Evolutionary conservation across 768 basidiomycete species (phyloP), one percentile per base, ranked within the genome.

Genomic region (Leccinum barrowsii): DNA sequence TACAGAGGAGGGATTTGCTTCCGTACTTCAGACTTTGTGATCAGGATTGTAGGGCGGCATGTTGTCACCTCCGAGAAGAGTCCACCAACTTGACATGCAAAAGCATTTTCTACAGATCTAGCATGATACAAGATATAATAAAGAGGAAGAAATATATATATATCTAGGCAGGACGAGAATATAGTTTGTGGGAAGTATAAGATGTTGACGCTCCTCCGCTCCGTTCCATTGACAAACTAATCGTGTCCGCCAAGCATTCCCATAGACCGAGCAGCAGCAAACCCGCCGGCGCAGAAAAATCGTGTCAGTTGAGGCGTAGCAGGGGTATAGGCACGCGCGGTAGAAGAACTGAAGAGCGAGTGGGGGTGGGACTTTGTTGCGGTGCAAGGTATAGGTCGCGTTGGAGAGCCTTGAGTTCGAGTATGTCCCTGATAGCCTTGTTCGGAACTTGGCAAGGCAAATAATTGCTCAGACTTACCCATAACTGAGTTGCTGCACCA

Each of bases 401-500:
- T 59, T 85, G 85, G 46, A 89, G 84, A 62, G 84, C 84, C 64
- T 86, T 86, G 46, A 88, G 79, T 67, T 89, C 87, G 21, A 88
- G 80, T 19, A 86, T 65, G 62, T 87, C 85, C 63, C 85, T 86
- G 63, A 21, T 15, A 44, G 50, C 34, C 26, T 53, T 47, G 40
- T 37, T 58, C 24, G 54, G 62, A 47, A 7, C n/a, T 37, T 2
- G 17, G 32, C 22, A 13, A 7, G 13, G 53, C 8, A 46, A 50
- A 46, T n/a, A 32, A 28, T 17, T 24, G 12, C 15, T 10, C n/a
- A 17, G 19, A 82, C 86, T 80, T 68, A 90, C 87, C 85, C 79
- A 67, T 89, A 90, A 2, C 82, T 79, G 62, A 90, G 73, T 59
- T 78, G 80, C 32, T 78, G 77, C 6, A 85, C 80, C 24, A 86